Evolutionary conservation across 1,139 yeast genomes (phyloP).

Genomic region (Taphrina deformans): DNA sequence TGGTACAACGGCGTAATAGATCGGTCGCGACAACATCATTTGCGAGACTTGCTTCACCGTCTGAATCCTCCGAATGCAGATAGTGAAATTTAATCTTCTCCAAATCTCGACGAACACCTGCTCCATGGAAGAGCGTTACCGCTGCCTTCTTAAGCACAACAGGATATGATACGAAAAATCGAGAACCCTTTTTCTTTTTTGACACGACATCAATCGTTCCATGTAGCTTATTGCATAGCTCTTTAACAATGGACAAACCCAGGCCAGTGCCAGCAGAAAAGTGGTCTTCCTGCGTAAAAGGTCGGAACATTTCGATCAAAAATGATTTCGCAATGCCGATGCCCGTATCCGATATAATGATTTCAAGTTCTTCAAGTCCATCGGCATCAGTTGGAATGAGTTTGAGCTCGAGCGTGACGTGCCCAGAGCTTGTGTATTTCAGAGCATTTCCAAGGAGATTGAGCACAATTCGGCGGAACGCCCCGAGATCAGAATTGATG

Average conservation of each 20-base stretch:
- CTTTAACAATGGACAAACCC: conserved; percentile 82
- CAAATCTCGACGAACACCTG: conserved; percentile 8
- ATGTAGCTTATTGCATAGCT: conserved; percentile 52
- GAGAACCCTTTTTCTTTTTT: conserved; percentile 1
- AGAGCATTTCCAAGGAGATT: conserved; percentile 88
- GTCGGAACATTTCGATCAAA: conserved; percentile 74
- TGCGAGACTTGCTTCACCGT: not conserved
- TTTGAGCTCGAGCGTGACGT: conserved; percentile 48
- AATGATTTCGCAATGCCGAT: conserved; percentile 84
- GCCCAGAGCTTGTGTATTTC: conserved; percentile 79
- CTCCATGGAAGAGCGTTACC: not conserved
- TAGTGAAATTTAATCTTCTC: not conserved
- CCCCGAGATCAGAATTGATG: conserved; percentile 22
- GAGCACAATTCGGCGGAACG: conserved; percentile 72
- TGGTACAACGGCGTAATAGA: not conserved
- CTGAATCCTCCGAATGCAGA: not conserved
- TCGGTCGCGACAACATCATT: not conserved
- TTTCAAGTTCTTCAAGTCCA: conserved; percentile 46
- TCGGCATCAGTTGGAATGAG: not conserved
- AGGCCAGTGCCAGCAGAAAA: conserved; percentile 89
- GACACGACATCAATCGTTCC: conserved; percentile 15
- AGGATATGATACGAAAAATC: conserved; percentile 10
- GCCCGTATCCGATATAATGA: conserved; percentile 78
- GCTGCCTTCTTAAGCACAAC: not conserved
- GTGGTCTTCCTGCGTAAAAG: conserved; percentile 90